phyloP scores from a whole-genome alignment of 2,329 filamentous ascomycete genomes.

The Incumbomyces delicatus region DNA sequence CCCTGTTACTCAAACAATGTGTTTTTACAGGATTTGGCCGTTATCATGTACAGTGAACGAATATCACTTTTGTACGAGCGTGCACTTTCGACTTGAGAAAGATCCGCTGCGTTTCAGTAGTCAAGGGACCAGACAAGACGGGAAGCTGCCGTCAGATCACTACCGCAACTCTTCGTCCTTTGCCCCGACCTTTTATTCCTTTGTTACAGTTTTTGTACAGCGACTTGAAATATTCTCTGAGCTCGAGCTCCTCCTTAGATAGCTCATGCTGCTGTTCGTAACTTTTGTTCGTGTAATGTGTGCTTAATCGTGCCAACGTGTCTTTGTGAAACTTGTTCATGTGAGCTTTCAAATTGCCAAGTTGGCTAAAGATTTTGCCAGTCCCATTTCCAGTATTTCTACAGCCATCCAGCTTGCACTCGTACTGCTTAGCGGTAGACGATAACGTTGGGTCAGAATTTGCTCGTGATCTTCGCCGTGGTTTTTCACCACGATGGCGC shows the following conservation, averaged over 20 bases:
- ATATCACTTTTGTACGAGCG: no score
- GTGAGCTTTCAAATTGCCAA: slow-evolving; percentile 89
- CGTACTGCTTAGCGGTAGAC: slow-evolving; percentile 51
- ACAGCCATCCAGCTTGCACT: slow-evolving; percentile 61
- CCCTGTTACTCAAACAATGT: no score
- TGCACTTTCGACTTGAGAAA: no score
- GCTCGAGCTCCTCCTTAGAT: slow-evolving; percentile 57
- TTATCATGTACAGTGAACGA: no score
- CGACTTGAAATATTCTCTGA: slow-evolving; percentile 73
- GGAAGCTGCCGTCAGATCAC: neutral
- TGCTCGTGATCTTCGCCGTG: neutral
- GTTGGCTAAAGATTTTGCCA: slow-evolving; percentile 76
- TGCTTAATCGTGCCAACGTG: slow-evolving; percentile 60
- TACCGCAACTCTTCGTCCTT: slow-evolving; percentile 57
- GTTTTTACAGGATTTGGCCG: no score
- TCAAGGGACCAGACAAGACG: no score
- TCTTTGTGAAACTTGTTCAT: slow-evolving; percentile 85
- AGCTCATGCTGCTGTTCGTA: slow-evolving; percentile 45
- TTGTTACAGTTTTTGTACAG: slow-evolving; percentile 99
- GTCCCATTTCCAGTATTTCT: neutral
- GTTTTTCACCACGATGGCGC: slow-evolving; percentile 67
- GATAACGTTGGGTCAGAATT: neutral
- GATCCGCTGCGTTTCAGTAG: no score
- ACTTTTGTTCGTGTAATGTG: slow-evolving; percentile 50
- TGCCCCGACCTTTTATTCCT: slow-evolving; percentile 91